Conservation (phyloP, 2,329 filamentous ascomycete genomes). For the Dactylellina cionopaga region DNA sequence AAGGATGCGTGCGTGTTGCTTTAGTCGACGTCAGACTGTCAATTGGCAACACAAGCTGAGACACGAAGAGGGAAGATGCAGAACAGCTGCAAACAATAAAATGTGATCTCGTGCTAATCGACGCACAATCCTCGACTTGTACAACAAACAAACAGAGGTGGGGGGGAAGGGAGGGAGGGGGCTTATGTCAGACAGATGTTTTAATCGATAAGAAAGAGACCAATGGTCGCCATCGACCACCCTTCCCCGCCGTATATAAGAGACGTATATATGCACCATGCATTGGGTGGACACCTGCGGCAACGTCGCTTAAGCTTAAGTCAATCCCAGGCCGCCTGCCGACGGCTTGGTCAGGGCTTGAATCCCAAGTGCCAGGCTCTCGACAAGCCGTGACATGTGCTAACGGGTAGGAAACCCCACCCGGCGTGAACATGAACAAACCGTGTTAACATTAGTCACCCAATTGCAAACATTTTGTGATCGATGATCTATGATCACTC, state of each 20-base stretch:
- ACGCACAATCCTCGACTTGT: too few species aligned
- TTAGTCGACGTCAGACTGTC: not conserved
- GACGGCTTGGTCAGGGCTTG: not conserved
- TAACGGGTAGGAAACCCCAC: slow-evolving; percentile 10
- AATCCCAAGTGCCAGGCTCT: not conserved
- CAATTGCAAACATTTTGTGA: too few species aligned
- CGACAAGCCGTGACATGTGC: too few species aligned
- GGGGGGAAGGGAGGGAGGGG: not conserved
- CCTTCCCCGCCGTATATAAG: slow-evolving; percentile 2
- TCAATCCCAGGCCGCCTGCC: slow-evolving; percentile 28
- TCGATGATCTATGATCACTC: too few species aligned
- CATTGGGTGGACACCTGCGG: slow-evolving; percentile 44
- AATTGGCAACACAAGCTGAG: not conserved
- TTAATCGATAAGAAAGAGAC: slow-evolving; percentile 39
- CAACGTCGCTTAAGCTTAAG: slow-evolving; percentile 51
- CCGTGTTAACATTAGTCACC: too few species aligned
- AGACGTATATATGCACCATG: not conserved
- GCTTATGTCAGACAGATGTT: slow-evolving; percentile 36
- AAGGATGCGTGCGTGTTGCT: not conserved
- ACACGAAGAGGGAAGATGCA: too few species aligned
- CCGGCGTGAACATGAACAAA: not conserved
- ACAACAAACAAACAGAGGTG: not conserved
- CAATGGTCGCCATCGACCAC: slow-evolving; percentile 30
- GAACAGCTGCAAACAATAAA: too few species aligned
- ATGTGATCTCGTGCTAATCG: too few species aligned